Evolutionary conservation across 768 basidiomycete genomes (phyloP), one percentile per base, ranked within the genome.

Genomic region (Leccinum sublutescens): DNA sequence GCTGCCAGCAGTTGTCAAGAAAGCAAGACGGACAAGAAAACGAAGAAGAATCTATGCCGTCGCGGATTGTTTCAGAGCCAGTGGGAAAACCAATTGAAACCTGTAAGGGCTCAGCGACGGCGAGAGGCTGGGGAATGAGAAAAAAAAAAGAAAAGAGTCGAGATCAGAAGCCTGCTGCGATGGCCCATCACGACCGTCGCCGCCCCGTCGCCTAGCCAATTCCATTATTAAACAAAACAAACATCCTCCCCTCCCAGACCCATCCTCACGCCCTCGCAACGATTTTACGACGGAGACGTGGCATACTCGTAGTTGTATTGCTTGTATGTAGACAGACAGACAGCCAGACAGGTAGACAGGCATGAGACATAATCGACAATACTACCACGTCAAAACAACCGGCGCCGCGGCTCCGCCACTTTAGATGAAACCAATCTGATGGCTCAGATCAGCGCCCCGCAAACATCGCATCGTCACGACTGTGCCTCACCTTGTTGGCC

Each of bases 351-450:
- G 40, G 3, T 9, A 45, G 43, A 45, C 19, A 19, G 43, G 19
- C 43, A 45, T 19, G n/a, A 10, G 43, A 45, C 43, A 45, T n/a
- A 45, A 45, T 19, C 43, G 43, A n/a, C n/a, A 43, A n/a, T 43
- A 43, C n/a, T 43, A 43, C 43, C 43, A 45, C 40, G 40, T 43
- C 40, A 43, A 43, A 33, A 43, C 40, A 43, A 10, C 5, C 29
- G 29, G 29, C 43, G n/a, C 10, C 10, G n/a, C 19, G 19, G 19
- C 19, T 19, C 43, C 47, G 40, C 53, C 10, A 40, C 52, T 14
- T 50, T 52, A 95, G 79, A 95, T 95, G 85, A 95, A 95, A 66
- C 93, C 93, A 77, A 95, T 95, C 93, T 95, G 14, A 54, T 29
- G 29, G 29, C 21, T 40, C 2, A 36, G 33, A 33, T 68, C 48